These are phyloP conservation scores for Chlamydomonas incerta DNA, from an alignment of 139 green algal species.

Conservation along the genomic window DNA sequence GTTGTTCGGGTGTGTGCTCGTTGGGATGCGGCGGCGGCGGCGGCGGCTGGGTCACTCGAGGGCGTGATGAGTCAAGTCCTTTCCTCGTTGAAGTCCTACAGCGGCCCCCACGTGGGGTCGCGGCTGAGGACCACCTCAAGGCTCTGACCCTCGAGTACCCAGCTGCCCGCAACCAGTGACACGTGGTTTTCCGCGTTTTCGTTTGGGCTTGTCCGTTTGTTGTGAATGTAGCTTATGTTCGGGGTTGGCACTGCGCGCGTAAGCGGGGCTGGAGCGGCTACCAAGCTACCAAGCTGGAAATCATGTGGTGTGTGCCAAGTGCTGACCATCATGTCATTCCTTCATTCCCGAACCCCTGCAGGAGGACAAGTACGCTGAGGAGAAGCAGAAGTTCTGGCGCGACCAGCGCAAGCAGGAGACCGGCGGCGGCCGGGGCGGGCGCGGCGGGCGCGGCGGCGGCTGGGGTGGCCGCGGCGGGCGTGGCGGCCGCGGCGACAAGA, in stretches of 20 bases:
- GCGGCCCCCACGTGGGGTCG: neutral
- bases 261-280: too few species aligned
- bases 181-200: too few species aligned
- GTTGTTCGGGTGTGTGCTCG: too few species aligned
- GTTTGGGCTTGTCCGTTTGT: too few species aligned
- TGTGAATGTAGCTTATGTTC: too few species aligned
- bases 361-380: constrained; percentile 41
- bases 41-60: too few species aligned
- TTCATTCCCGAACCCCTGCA: neutral
- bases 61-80: neutral
- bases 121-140: neutral
- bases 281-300: too few species aligned
- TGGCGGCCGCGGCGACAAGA: neutral
- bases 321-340: neutral
- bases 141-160: neutral
- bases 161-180: too few species aligned
- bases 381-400: constrained; percentile 43
- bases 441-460: neutral
- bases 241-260: too few species aligned
- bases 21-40: too few species aligned
- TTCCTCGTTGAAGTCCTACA: constrained; percentile 17
- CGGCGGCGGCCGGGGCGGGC: neutral
- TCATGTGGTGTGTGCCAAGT: too few species aligned
- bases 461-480: neutral
- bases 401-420: constrained; percentile 28